phyloP scores from a whole-genome alignment of 331 rosid species.

The Saraca asoca region DNA sequence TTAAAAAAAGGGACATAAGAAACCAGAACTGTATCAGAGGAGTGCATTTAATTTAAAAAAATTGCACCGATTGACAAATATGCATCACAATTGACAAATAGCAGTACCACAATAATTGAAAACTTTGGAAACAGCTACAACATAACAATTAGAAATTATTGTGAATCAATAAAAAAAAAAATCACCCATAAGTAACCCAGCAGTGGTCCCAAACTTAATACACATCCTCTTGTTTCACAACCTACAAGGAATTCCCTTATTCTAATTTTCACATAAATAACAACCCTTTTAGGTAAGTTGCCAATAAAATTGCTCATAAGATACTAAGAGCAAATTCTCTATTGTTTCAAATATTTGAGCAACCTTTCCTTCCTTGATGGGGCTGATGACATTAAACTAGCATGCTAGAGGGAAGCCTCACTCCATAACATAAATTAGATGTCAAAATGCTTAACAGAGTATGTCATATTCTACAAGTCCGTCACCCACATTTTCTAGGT shows the following conservation, averaged over 20 bases:
- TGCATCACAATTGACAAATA: neutral
- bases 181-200: neutral
- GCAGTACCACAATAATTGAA: neutral
- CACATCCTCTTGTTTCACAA: neutral
- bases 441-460: no score
- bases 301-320: neutral
- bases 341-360: no score
- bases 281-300: neutral
- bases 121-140: neutral
- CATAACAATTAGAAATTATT: neutral
- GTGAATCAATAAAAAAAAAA: neutral
- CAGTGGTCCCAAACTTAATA: neutral
- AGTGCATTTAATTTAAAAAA: neutral
- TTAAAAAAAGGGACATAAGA: neutral
- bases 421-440: no score
- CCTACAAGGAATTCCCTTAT: neutral
- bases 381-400: no score
- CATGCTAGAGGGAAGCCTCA: no score
- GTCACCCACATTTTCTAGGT: neutral
- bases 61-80: neutral
- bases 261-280: neutral
- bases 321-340: neutral
- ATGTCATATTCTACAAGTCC: no score
- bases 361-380: no score
- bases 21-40: neutral